Evolutionary conservation across 768 basidiomycete species (phyloP).

Genomic region (Kwoniella heveanensis): DNA sequence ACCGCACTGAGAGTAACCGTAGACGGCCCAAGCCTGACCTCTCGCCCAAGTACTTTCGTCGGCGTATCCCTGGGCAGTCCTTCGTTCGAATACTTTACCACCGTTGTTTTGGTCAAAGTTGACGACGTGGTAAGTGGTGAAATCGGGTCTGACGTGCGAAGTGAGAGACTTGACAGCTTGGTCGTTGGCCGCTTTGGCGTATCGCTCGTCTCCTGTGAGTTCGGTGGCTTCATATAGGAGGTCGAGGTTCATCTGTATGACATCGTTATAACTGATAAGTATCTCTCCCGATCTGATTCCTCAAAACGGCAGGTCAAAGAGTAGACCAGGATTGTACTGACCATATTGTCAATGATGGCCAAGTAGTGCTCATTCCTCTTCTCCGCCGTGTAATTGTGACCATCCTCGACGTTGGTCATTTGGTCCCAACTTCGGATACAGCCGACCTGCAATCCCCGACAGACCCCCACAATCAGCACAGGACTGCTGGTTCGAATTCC

Average conservation of each 20-base stretch:
- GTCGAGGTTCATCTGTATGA: constrained; percentile 48
- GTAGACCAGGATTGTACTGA: constrained; percentile 14
- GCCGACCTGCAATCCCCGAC: constrained; percentile 25
- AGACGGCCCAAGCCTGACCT: constrained; percentile 50
- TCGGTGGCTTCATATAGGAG: constrained; percentile 44
- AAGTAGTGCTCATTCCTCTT: constrained; percentile 46
- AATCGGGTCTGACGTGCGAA: constrained; percentile 40
- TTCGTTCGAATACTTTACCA: constrained; percentile 13
- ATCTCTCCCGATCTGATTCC: too few species aligned
- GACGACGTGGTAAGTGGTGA: constrained; percentile 45
- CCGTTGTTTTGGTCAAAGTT: constrained; percentile 46
- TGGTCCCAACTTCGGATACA: constrained; percentile 43
- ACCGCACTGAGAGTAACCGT: constrained; percentile 49
- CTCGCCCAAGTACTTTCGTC: constrained; percentile 45
- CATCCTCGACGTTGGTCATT: constrained; percentile 25
- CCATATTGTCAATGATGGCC: constrained; percentile 52
- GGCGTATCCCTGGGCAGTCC: constrained; percentile 44
- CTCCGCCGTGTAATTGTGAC: constrained; percentile 27
- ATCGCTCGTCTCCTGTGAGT: constrained; percentile 36
- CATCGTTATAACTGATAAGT: too few species aligned
- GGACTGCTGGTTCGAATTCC: too few species aligned
- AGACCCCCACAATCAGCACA: neutral
- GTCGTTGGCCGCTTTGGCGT: constrained; percentile 37
- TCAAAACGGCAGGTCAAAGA: neutral
- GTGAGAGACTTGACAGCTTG: constrained; percentile 39